phyloP scores from a whole-genome alignment of 192 early-diverging fungal genomes.

The Anaeromyces robustus region DNA sequence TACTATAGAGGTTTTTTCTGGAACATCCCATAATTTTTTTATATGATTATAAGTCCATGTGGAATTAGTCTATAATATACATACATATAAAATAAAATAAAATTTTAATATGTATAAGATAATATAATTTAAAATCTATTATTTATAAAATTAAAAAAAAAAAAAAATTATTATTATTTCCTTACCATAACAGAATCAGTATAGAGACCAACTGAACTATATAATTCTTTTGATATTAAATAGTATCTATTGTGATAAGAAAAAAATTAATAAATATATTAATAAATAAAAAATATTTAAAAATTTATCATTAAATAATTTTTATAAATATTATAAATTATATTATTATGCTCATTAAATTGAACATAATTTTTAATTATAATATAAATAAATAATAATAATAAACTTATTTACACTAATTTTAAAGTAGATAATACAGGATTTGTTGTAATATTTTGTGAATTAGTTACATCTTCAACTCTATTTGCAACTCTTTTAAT shows the following conservation, averaged over 20 bases:
- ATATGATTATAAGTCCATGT: constrained; percentile 91
- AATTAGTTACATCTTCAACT: constrained; percentile 49
- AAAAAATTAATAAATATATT: too few relatives aligned
- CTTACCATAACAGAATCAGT: constrained; percentile 63
- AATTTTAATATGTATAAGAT: too few relatives aligned
- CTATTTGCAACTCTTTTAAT: constrained; percentile 47
- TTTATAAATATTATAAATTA: too few relatives aligned
- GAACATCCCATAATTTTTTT: constrained; percentile 57
- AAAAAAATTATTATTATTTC: background rate
- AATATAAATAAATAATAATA: too few relatives aligned
- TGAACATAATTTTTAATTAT: too few relatives aligned
- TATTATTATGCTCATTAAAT: too few relatives aligned
- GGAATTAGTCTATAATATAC: constrained; percentile 58
- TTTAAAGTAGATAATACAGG: constrained; percentile 38
- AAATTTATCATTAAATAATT: too few relatives aligned
- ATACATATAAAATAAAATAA: too few relatives aligned
- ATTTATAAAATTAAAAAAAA: too few relatives aligned
- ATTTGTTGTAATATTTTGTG: constrained; percentile 31
- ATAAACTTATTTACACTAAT: constrained; percentile 36
- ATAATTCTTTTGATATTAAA: constrained; percentile 51
- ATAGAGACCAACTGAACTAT: constrained; percentile 61
- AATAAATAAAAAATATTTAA: too few relatives aligned
- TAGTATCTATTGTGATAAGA: constrained; percentile 74
- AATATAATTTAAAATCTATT: too few relatives aligned
- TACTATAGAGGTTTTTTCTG: constrained; percentile 40